Conservation (phyloP, 176 grass and related monocot species). For the Avena atlantica region DNA sequence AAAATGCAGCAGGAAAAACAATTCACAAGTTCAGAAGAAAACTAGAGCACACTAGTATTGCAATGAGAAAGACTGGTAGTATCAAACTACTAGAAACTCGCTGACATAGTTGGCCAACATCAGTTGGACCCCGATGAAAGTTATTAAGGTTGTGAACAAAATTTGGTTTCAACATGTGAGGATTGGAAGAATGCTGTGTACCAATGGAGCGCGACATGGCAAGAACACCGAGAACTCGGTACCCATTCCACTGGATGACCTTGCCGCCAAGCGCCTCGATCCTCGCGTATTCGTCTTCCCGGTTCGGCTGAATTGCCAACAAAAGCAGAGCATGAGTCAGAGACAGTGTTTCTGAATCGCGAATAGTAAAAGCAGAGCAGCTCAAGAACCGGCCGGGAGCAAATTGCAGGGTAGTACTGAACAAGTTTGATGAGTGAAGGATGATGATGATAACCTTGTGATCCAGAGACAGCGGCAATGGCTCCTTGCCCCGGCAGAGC, state of each 20-base stretch:
- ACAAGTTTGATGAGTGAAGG: background rate
- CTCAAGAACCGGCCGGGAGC: background rate
- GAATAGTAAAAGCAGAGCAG: background rate
- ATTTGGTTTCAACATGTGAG: too few species aligned
- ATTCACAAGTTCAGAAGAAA: background rate
- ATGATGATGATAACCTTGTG: conserved; percentile 62
- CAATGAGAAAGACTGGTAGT: too few species aligned
- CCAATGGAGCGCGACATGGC: conserved; percentile 97
- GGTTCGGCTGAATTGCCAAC: conserved; percentile 49
- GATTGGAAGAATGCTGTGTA: conserved; percentile 19
- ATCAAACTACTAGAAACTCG: too few species aligned
- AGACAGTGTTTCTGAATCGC: too few species aligned
- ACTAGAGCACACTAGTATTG: background rate
- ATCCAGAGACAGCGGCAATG: conserved; percentile 73
- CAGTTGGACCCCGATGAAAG: too few species aligned
- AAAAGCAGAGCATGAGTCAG: too few species aligned
- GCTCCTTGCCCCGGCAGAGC: conserved; percentile 80
- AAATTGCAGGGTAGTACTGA: background rate
- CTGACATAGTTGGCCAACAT: too few species aligned
- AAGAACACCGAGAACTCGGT: conserved; percentile 87
- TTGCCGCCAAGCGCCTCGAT: conserved; percentile 70
- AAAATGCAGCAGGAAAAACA: background rate
- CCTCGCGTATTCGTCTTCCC: conserved; percentile 68
- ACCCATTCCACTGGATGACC: conserved; percentile 74
- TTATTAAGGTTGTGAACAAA: too few species aligned